Evolutionary conservation across 768 basidiomycete genomes (phyloP), one percentile per base, ranked within the genome.

Genomic region (Termitomyces sp.): DNA sequence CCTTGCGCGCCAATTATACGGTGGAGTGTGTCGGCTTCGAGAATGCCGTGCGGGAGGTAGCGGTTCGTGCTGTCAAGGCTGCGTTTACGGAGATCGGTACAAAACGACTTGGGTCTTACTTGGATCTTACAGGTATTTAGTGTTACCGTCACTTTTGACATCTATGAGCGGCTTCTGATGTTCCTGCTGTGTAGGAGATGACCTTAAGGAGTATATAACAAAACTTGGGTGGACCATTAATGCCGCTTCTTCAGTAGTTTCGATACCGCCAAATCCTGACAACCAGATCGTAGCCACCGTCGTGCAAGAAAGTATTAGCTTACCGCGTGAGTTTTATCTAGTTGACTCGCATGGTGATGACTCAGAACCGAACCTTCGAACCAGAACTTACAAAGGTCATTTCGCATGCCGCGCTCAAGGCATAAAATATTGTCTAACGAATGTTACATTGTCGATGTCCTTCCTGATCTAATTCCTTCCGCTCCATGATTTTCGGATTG

Each of bases 261-360:
- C 71, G 16, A 76, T 94, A 54, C 92, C 92, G 23, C 81, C 85
- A 43, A 94, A 93, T 70, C 87, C 88, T 14, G 92, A 94, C 71
- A 94, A 94, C 70, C 90, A 91, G 65, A 90, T 93, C 63, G 86
- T 89, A 65, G 89, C 92, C 0, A 88, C 89, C 0, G 80, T 94
- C 48, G 87, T 92, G 25, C 90, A 90, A 69, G 92, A 94, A 71
- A 82, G 78, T 63, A 86, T 94, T 65, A 87, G 85, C 68, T 76
- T 94, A 60, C 83, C 86, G 57, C 92, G 92, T 92, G 73, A 62
- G 91, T 78, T 21, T 51, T 23, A 14, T 38, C 53, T 38, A 23
- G 59, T 55, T 9, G 57, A 46, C 7, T 32, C 41, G 23, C 34
- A n/a, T 6, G 23, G 11, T 29, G n/a, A 56, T 32, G 59, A 47